A percentile compares a stretch with the other conserved stretches of the same genome.
Evolutionary conservation across 768 basidiomycete genomes (phyloP).

Genomic region (Lentinula boryana): DNA sequence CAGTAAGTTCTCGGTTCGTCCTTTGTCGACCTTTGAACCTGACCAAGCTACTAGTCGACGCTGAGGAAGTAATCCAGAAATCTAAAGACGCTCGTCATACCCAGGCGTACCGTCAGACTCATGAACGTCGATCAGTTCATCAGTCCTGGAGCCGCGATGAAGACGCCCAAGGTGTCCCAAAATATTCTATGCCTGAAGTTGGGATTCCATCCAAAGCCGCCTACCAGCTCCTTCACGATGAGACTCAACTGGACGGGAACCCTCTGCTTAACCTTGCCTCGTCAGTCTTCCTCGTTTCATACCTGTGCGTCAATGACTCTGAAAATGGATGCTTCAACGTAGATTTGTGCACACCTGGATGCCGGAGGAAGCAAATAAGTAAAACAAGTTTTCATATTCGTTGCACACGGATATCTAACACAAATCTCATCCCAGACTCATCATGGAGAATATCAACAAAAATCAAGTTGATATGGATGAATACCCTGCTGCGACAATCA

Average conservation of each 20-base stretch:
- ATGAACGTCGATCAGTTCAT: slow-evolving; percentile 3
- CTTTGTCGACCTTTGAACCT: background rate
- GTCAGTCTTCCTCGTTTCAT: slow-evolving; percentile 28
- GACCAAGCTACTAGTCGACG: background rate
- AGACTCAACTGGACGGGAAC: slow-evolving; percentile 52
- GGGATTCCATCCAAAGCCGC: slow-evolving; percentile 40
- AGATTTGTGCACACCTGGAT: slow-evolving; percentile 56
- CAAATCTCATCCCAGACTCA: slow-evolving; percentile 27
- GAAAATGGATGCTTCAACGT: background rate
- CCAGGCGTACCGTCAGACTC: background rate
- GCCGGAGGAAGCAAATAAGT: slow-evolving; percentile 39
- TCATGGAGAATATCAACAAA: slow-evolving; percentile 59
- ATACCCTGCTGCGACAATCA: slow-evolving; percentile 49
- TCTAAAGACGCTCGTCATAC: slow-evolving; percentile 5
- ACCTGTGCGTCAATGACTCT: background rate
- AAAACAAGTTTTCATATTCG: background rate
- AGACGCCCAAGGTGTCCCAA: slow-evolving; percentile 26
- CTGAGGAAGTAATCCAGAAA: slow-evolving; percentile 7
- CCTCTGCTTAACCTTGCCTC: slow-evolving; percentile 60
- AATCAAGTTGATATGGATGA: slow-evolving; percentile 67
- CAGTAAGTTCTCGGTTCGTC: background rate
- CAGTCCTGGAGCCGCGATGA: slow-evolving; percentile 8
- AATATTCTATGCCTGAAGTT: slow-evolving; percentile 37
- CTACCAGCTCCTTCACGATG: slow-evolving; percentile 48
- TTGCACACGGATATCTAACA: background rate